These are phyloP conservation scores for Stemphylium lycopersici DNA, from an alignment of 2,329 filamentous ascomycete species.

Conservation along the genomic window DNA sequence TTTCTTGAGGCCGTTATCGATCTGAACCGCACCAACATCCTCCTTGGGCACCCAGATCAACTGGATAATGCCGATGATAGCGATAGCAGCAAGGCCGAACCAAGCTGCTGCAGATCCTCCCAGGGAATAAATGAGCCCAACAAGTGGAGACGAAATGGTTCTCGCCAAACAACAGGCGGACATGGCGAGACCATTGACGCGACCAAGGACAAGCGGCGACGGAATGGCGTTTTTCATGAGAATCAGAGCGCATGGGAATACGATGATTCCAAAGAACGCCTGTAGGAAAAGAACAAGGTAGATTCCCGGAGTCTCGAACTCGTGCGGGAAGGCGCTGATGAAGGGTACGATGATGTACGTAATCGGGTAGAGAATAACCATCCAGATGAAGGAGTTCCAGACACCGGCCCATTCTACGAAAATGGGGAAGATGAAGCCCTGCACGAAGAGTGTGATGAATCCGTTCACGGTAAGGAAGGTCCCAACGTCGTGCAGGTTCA, in stretches of 20 bases:
- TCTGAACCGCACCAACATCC: conserved; percentile 43
- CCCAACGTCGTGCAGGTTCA: conserved; percentile 69
- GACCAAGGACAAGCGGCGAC: conserved; percentile 66
- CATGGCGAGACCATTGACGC: conserved; percentile 74
- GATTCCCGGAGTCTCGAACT: conserved; percentile 64
- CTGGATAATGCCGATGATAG: conserved; percentile 62
- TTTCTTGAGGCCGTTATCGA: conserved; percentile 43
- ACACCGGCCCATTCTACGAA: conserved; percentile 69
- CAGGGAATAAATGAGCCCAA: conserved; percentile 69
- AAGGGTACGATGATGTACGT: conserved; percentile 74
- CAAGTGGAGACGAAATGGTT: conserved; percentile 71
- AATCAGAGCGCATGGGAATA: conserved; percentile 72
- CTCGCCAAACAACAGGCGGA: conserved; percentile 69
- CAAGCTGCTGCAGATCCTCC: conserved; percentile 66
- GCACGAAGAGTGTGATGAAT: conserved; percentile 73
- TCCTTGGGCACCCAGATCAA: conserved; percentile 61
- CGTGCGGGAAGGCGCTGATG: conserved; percentile 62
- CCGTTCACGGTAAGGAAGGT: conserved; percentile 72
- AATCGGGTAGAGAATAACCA: conserved; percentile 69
- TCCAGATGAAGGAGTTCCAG: conserved; percentile 69
- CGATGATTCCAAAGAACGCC: conserved; percentile 71
- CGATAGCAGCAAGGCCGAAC: conserved; percentile 64
- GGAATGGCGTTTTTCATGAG: conserved; percentile 76
- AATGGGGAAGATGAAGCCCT: conserved; percentile 72
- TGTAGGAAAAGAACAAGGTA: conserved; percentile 69